phyloP scores from a whole-genome alignment of 2,329 filamentous ascomycete species.

The Pseudogymnoascus sp. region DNA sequence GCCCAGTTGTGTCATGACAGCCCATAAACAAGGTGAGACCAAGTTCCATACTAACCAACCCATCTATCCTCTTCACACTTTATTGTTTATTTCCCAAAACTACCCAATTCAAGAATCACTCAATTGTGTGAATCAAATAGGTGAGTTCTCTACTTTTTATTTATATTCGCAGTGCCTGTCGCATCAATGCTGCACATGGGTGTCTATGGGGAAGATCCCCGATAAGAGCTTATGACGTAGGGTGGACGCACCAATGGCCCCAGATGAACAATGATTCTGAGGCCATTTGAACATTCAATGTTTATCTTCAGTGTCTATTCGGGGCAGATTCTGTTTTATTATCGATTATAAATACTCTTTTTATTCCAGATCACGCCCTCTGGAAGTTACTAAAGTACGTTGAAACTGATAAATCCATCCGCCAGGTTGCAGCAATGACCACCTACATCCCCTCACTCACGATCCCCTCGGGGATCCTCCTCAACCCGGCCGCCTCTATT shows the following conservation, averaged over 20 bases:
- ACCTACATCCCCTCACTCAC: conserved; percentile 72
- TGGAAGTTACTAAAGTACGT: background rate
- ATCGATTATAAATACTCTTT: background rate
- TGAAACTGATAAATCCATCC: background rate
- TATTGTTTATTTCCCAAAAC: background rate
- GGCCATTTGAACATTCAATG: background rate
- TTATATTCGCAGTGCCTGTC: background rate
- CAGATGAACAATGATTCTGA: background rate
- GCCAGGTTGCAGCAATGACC: conserved; percentile 51
- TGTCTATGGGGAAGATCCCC: background rate
- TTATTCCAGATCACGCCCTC: background rate
- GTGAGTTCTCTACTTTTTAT: background rate
- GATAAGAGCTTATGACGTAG: conserved; percentile 6
- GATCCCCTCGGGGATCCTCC: conserved; percentile 63
- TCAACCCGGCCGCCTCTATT: conserved; percentile 63
- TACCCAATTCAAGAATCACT: background rate
- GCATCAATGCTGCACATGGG: background rate
- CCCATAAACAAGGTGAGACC: background rate
- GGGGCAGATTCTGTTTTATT: background rate
- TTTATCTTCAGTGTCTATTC: background rate
- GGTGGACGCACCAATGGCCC: background rate
- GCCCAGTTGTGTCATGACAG: background rate
- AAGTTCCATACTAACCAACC: background rate
- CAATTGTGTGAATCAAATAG: background rate
- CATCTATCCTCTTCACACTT: background rate